Conservation (phyloP, 2,329 filamentous ascomycete species). For the Aschersonia sp. region DNA sequence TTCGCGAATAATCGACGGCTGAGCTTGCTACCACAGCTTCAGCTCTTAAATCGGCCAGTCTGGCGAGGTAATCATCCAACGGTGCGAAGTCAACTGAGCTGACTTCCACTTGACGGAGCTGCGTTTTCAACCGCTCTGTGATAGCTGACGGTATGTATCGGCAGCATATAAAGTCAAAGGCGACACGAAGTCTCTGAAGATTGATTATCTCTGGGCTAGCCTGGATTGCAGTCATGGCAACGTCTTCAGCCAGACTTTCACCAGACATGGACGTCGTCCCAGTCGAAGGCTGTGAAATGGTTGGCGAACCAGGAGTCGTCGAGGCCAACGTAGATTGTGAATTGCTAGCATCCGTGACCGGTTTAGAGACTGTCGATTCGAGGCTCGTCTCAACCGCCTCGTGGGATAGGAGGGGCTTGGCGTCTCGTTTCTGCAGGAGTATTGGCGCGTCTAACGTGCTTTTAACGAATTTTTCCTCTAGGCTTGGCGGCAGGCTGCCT, state of each 20-base stretch:
- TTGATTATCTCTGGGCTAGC: constrained; percentile 32
- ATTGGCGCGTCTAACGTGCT: constrained; percentile 65
- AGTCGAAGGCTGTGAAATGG: constrained; percentile 26
- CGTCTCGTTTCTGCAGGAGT: constrained; percentile 48
- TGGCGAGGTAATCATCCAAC: constrained; percentile 53
- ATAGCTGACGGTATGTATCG: constrained; percentile 40
- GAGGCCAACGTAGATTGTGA: constrained; percentile 27
- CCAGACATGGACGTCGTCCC: constrained; percentile 27
- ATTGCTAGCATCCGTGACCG: constrained; percentile 16
- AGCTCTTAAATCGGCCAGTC: constrained; percentile 51
- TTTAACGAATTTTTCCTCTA: constrained; percentile 75
- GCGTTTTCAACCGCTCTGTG: constrained; percentile 22
- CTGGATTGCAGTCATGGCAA: constrained; percentile 25
- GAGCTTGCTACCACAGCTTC: constrained; percentile 58
- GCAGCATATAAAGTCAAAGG: constrained; percentile 48
- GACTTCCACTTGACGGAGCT: constrained; percentile 19
- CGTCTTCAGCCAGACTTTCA: constrained; percentile 16
- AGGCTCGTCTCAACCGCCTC: constrained; percentile 3
- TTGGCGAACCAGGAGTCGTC: constrained; percentile 17
- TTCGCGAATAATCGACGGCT: constrained; percentile 55
- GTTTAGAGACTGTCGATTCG: constrained; percentile 9
- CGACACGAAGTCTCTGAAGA: constrained; percentile 50
- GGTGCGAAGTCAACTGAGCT: constrained; percentile 48
- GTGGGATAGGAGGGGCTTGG: constrained; percentile 11
- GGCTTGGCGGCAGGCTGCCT: constrained; percentile 53